Evolutionary conservation across 306 rosid genomes (phyloP), one percentile per base, ranked within the genome.

Genomic region (Gastrolobium villosum): DNA sequence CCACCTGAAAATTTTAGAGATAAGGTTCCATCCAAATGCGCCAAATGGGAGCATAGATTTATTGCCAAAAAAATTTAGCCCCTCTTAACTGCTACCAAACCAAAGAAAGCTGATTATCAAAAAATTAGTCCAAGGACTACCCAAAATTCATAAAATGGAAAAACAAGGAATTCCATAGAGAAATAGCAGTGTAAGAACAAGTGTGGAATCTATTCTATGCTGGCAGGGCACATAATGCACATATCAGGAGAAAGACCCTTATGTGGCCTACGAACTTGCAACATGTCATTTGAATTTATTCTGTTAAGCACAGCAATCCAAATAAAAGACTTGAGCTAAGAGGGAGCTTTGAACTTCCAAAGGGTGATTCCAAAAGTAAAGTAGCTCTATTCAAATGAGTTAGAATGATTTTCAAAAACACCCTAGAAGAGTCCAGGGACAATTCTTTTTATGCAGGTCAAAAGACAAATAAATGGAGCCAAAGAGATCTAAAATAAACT

Each of bases 341-440:
- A 34, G 49, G 72, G 53, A 43, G 71, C 49, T 65, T 65, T 65
- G 53, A 13, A 41, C 32, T 43, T 65, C 36, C 14, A 4, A 44
- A 43, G 54, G 55, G 20, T 43, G 43, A 26, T 20, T 43, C 53
- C 8, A 43, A 10, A 44, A 64, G 20, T 5, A 26, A 30, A 26
- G 54, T 65, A 2, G 52, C 35, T 10, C 54, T 41, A 65, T 65
- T 43, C 9, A 26, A 10, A 43, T 65, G 39, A 55, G 6, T 28
- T 8, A 45, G 7, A 30, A 55, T 36, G 30, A 61, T 61, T 61
- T 59, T 9, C 9, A 67, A 15, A 48, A 7, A 48, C 36, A 5
- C 34, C 74, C 56, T 5, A 15, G 2, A 61, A 32, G n/a, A 69
- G 45, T 69, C 5, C 31, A 48, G 20, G 74, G 56, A 9, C 61